Conservation (phyloP, 768 basidiomycete genomes). For the Albatrellus ellisii region DNA sequence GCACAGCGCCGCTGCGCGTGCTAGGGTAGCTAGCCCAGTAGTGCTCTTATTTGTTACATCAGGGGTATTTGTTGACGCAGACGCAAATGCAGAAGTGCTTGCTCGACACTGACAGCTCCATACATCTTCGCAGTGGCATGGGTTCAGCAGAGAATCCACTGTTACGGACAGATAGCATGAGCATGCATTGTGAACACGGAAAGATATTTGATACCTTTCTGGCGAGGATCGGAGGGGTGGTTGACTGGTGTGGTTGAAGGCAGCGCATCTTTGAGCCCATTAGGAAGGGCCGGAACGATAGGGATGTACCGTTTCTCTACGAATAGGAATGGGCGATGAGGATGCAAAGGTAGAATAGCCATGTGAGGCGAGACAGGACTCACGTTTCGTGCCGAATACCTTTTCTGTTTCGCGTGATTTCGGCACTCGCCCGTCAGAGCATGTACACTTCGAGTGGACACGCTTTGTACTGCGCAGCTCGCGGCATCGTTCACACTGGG, state of each 20-base stretch:
- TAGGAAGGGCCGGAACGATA: slow-evolving; percentile 13
- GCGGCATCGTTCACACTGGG: slow-evolving; percentile 14
- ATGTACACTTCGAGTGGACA: slow-evolving; percentile 14
- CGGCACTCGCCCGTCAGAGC: slow-evolving; percentile 5
- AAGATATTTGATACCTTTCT: slow-evolving; percentile 6
- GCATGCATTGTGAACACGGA: neutral
- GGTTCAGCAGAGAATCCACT: slow-evolving; percentile 13
- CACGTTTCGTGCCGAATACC: slow-evolving; percentile 14
- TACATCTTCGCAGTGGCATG: slow-evolving; percentile 11
- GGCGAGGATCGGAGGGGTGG: slow-evolving; percentile 10
- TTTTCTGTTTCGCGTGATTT: slow-evolving; percentile 9
- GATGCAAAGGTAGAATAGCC: neutral
- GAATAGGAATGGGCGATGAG: neutral
- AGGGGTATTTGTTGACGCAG: neutral
- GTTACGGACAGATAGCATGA: neutral
- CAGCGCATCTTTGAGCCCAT: slow-evolving; percentile 13
- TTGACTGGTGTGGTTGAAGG: neutral
- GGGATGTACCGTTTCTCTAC: slow-evolving; percentile 15
- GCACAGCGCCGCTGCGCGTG: slow-evolving; percentile 9
- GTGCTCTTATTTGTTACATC: neutral
- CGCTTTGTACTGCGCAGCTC: slow-evolving; percentile 12
- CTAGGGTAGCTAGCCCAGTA: slow-evolving; percentile 11
- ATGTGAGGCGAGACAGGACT: slow-evolving; percentile 1
- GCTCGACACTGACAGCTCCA: slow-evolving; percentile 9
- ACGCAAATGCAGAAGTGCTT: neutral